These are phyloP conservation scores for Drechmeria coniospora DNA, from an alignment of 2,329 filamentous ascomycete species.

Conservation along the genomic window DNA sequence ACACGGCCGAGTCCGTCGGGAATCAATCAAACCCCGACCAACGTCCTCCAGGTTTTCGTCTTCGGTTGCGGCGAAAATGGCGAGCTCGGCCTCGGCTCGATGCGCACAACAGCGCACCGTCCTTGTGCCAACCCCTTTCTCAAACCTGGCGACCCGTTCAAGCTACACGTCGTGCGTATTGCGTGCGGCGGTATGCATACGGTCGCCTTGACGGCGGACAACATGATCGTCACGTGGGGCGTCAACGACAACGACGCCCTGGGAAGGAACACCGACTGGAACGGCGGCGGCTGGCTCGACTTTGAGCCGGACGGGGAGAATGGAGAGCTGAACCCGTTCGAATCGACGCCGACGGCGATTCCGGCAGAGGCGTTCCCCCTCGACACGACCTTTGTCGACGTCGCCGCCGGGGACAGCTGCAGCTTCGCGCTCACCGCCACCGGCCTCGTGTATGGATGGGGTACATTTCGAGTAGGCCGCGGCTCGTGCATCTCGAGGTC, in stretches of 20 bases:
- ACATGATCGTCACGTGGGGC: conserved; percentile 70
- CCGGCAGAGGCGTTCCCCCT: conserved; percentile 36
- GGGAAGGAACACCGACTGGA: conserved; percentile 50
- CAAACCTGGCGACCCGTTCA: conserved; percentile 47
- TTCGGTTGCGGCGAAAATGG: conserved; percentile 66
- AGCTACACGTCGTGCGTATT: conserved; percentile 57
- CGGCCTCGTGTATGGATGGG: conserved; percentile 62
- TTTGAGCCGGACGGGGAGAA: conserved; percentile 21
- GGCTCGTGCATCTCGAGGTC: background rate
- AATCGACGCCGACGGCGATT: conserved; percentile 46
- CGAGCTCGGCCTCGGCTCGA: conserved; percentile 64
- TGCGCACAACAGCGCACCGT: conserved; percentile 14
- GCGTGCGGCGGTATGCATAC: conserved; percentile 73
- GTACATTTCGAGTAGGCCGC: conserved; percentile 47
- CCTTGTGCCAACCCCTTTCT: conserved; percentile 49
- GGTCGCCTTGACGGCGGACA: conserved; percentile 60
- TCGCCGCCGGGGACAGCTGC: conserved; percentile 52
- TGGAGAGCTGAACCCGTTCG: conserved; percentile 47
- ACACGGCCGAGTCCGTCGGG: no score
- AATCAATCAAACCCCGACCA: conserved; percentile 28
- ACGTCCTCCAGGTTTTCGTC: conserved; percentile 57
- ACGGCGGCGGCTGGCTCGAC: conserved; percentile 38
- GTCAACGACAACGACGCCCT: conserved; percentile 68
- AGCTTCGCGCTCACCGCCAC: conserved; percentile 55
- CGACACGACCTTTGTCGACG: conserved; percentile 36